Percentiles rank a stretch among this genome's conserved stretches.
phyloP scores from a whole-genome alignment of 345 rosid genomes.

The Melastoma malabathricum region DNA sequence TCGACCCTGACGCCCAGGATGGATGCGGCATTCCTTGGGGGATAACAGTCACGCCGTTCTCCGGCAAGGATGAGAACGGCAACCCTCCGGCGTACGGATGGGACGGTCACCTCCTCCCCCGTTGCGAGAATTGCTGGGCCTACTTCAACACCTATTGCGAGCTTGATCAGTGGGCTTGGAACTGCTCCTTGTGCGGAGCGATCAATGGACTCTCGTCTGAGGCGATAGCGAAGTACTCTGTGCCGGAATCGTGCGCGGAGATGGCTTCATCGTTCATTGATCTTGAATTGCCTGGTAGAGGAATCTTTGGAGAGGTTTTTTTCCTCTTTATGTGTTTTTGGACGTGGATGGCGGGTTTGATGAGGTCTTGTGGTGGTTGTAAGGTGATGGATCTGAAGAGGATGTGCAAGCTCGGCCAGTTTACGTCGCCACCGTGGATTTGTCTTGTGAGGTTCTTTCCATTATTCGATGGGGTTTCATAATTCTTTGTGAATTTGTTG shows the following conservation, averaged over 20 bases:
- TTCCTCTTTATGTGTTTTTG: neutral
- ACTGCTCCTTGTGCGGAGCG: slow-evolving; percentile 76
- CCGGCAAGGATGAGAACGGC: slow-evolving; percentile 78
- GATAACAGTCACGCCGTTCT: slow-evolving; percentile 74
- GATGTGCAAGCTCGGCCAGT: slow-evolving; percentile 70
- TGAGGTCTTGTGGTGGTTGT: slow-evolving; percentile 27
- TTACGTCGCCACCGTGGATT: slow-evolving; percentile 92
- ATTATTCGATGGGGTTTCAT: neutral
- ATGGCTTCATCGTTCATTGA: slow-evolving; percentile 89
- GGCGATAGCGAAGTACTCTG: slow-evolving; percentile 69
- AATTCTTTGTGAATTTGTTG: too few relatives aligned
- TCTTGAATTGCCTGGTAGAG: slow-evolving; percentile 70
- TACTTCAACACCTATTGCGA: slow-evolving; percentile 92
- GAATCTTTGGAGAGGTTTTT: neutral
- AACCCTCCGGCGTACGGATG: slow-evolving; percentile 63
- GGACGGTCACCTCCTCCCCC: slow-evolving; percentile 67
- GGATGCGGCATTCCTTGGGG: slow-evolving; percentile 91
- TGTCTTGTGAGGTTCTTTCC: slow-evolving; percentile 49
- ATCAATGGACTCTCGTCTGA: slow-evolving; percentile 71
- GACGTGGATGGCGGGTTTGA: slow-evolving; percentile 2
- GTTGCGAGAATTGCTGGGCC: slow-evolving; percentile 88
- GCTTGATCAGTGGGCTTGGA: slow-evolving; percentile 98
- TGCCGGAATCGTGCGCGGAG: slow-evolving; percentile 65
- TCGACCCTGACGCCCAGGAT: slow-evolving; percentile 66
- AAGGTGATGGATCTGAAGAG: slow-evolving; percentile 49